Evolutionary conservation across 495 filamentous ascomycete species (phyloP).

Genomic region (Durotheca rogersii): DNA sequence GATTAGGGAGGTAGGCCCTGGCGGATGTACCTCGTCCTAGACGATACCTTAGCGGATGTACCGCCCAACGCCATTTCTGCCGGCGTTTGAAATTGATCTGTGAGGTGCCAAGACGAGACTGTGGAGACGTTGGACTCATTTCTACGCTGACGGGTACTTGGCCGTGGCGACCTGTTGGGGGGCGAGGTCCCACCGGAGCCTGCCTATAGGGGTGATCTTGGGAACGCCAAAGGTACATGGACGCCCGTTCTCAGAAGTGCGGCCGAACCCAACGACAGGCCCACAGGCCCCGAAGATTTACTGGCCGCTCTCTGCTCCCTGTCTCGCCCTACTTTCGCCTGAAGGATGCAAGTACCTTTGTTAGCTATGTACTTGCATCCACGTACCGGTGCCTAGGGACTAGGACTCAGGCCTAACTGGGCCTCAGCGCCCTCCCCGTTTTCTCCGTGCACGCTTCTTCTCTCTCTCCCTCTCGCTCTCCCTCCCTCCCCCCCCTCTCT

Average conservation of each 20-base stretch:
- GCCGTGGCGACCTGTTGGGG: not conserved
- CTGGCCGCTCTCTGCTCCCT: conserved; percentile 3
- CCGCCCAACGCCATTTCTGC: conserved; percentile 23
- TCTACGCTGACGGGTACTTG: conserved; percentile 16
- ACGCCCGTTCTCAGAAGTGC: conserved; percentile 34
- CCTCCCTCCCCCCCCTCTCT: not conserved
- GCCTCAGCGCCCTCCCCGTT: not conserved
- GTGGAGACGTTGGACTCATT: conserved; percentile 18
- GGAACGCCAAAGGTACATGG: conserved; percentile 9
- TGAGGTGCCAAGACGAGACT: conserved; percentile 20
- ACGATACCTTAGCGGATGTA: no score
- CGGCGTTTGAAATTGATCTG: conserved; percentile 30
- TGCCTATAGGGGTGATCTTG: not conserved
- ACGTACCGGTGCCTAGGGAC: no score
- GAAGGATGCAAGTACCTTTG: no score
- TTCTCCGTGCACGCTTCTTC: not conserved
- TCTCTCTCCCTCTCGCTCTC: not conserved
- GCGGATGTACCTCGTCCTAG: no score
- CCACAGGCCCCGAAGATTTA: no score
- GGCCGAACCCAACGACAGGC: conserved; percentile 30
- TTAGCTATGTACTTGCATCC: no score
- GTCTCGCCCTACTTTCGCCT: not conserved
- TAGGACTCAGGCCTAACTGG: no score
- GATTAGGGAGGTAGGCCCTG: not conserved
- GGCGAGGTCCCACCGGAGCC: no score